Evolutionary conservation across 2,329 filamentous ascomycete genomes (phyloP).

Genomic region (Daldinia sp.): DNA sequence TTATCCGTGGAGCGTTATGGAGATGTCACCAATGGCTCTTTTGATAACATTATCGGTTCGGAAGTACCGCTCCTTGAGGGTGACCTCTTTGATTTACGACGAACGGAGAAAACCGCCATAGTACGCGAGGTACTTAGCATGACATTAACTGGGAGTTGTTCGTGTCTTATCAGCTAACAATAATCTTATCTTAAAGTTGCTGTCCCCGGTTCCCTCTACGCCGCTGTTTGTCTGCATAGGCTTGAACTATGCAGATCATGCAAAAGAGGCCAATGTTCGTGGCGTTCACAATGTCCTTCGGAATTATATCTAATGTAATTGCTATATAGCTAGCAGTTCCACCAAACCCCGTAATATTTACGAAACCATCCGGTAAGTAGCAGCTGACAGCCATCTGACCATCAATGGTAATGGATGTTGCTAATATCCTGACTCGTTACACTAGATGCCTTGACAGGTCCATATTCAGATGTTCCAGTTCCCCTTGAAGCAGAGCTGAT

Average conservation of each 20-base stretch:
- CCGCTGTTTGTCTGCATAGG: constrained; percentile 25
- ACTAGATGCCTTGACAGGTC: constrained; percentile 23
- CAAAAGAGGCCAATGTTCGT: constrained; percentile 23
- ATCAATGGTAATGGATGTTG: neutral
- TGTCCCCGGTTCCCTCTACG: constrained; percentile 14
- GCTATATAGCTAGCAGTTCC: constrained; percentile 16
- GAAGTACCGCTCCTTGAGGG: constrained; percentile 19
- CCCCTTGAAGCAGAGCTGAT: constrained; percentile 18
- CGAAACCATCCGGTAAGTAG: constrained; percentile 21
- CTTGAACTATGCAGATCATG: constrained; percentile 28
- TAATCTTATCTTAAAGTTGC: neutral
- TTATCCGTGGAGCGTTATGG: constrained; percentile 21
- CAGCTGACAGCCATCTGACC: neutral
- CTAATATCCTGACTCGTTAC: neutral
- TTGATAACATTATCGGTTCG: constrained; percentile 19
- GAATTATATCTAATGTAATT: neutral
- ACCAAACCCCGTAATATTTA: constrained; percentile 28
- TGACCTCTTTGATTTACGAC: constrained; percentile 6
- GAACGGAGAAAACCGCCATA: constrained; percentile 15
- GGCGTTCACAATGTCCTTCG: neutral
- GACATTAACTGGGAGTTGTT: neutral
- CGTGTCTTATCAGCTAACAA: constrained; percentile 1
- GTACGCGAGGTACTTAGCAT: constrained; percentile 10
- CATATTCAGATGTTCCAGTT: constrained; percentile 20
- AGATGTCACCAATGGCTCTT: constrained; percentile 8